Evolutionary conservation across 1,284 basidiomycete genomes (phyloP), one percentile per base, ranked within the genome.

Genomic region (Ceratobasidium sp.): DNA sequence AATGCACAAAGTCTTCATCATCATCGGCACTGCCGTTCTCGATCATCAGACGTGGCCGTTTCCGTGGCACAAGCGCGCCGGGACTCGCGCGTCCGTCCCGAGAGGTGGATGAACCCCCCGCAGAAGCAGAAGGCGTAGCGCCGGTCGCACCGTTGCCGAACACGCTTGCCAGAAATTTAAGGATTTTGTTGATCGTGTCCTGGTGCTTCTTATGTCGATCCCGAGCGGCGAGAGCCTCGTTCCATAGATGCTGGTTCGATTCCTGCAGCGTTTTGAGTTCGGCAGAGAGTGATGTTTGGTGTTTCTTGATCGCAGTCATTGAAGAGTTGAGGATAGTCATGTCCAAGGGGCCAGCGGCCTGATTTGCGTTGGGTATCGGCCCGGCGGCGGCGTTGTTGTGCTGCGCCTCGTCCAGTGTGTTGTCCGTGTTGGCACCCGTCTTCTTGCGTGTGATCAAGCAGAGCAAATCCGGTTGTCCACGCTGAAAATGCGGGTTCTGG

Each of bases 141-240:
- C 78, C 79, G 53, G 81, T 81, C 7, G 87, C 85, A 69, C 88
- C 88, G 61, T 88, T 89, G 2, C 96, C 96, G 86, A 99, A 99
- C 1, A 98, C 93, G 40, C 96, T 93, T 23, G 96, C 97, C 68
- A 99, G 87, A 86, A 99, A 99, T 79, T 96, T 94, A 80, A 99
- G 89, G 80, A 99, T 98, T 78, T 95, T 89, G 84, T 98, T 97
- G 83, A 99, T 97, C n/a, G 96, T 98, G 84, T 99, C 97, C 83
- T 98, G 94, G 82, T 98, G 96, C 83, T 95, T 95, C 83, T 95
- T 92, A 61, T 97, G 93, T 78, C 93, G 90, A 81, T 94, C 91
- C 10, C 95, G 87, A 3, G 95, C 91, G 53, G 92, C 89, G 81
- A 97, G 87, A 0, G 96, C 93, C 83, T 99, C 97, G 83, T 96